These are phyloP conservation scores for Sesbania bispinosa DNA, from an alignment of 306 rosid species.

Conservation along the genomic window DNA sequence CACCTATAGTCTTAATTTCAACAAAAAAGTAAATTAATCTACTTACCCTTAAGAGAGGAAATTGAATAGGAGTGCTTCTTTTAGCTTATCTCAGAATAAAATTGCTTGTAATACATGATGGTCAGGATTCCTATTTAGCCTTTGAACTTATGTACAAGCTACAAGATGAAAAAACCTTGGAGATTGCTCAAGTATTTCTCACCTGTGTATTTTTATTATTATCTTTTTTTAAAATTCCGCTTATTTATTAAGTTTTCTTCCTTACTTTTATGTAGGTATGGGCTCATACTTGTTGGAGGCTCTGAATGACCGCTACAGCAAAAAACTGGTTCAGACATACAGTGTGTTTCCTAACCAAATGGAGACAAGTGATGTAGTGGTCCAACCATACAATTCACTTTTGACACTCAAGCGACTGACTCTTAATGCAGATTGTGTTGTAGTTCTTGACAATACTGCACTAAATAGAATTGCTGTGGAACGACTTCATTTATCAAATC, in stretches of 20 bases:
- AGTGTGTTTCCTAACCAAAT: too few relatives aligned
- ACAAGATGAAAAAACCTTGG: background rate
- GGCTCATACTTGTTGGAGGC: conserved; percentile 96
- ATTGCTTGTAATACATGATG: background rate
- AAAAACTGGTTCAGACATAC: conserved; percentile 97
- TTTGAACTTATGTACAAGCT: background rate
- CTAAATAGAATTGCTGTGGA: conserved; percentile 94
- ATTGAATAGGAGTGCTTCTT: background rate
- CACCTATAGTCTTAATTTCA: background rate
- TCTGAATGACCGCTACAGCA: conserved; percentile 97
- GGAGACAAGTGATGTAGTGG: conserved; percentile 99
- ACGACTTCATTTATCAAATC: conserved; percentile 93
- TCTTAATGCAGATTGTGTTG: too few relatives aligned
- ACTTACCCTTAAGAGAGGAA: background rate
- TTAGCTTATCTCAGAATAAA: background rate
- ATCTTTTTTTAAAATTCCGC: background rate
- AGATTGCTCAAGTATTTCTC: conserved; percentile 15
- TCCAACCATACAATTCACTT: conserved; percentile 97
- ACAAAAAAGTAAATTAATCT: background rate
- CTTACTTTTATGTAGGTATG: too few relatives aligned
- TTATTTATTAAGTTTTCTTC: background rate
- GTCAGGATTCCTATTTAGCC: background rate
- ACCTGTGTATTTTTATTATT: background rate
- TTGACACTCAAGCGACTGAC: conserved; percentile 91
- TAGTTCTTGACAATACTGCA: conserved; percentile 98